Evolutionary conservation across 2,329 filamentous ascomycete genomes (phyloP).

Genomic region (Cordyceps tenuipes): DNA sequence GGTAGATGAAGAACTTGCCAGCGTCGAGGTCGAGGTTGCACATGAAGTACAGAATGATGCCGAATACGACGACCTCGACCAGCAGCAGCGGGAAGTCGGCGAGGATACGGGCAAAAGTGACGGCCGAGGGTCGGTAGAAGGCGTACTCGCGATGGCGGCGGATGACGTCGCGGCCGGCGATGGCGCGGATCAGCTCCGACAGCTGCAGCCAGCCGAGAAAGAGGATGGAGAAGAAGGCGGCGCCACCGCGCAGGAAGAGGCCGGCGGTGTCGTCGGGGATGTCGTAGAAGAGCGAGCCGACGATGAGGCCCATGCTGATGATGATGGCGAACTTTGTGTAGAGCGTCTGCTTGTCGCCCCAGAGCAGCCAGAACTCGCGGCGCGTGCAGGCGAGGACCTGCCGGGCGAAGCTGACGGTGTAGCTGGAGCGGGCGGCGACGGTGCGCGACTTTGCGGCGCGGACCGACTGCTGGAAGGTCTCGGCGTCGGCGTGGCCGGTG

Average conservation of each 20-base stretch:
- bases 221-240: conserved; percentile 41
- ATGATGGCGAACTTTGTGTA: conserved; percentile 77
- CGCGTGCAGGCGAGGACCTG: conserved; percentile 63
- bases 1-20: conserved; percentile 58
- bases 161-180: conserved; percentile 58
- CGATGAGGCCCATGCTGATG: conserved; percentile 62
- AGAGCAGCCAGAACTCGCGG: conserved; percentile 70
- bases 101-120: conserved; percentile 46
- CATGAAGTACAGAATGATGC: conserved; percentile 68
- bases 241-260: conserved; percentile 48
- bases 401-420: conserved; percentile 64
- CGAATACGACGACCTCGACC: conserved; percentile 57
- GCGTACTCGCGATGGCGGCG: conserved; percentile 39
- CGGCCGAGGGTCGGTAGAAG: conserved; percentile 45
- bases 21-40: conserved; percentile 56
- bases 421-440: conserved; percentile 59
- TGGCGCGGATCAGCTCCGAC: conserved; percentile 68
- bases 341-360: conserved; percentile 65
- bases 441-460: conserved; percentile 62
- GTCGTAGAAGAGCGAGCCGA: conserved; percentile 72
- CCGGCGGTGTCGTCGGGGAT: conserved; percentile 49
- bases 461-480: conserved; percentile 59
- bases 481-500: conserved; percentile 52
- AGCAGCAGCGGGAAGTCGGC: conserved; percentile 53
- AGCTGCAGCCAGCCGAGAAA: conserved; percentile 60